phyloP scores from a whole-genome alignment of 345 rosid genomes.

The Erysimum cheiranthoides region DNA sequence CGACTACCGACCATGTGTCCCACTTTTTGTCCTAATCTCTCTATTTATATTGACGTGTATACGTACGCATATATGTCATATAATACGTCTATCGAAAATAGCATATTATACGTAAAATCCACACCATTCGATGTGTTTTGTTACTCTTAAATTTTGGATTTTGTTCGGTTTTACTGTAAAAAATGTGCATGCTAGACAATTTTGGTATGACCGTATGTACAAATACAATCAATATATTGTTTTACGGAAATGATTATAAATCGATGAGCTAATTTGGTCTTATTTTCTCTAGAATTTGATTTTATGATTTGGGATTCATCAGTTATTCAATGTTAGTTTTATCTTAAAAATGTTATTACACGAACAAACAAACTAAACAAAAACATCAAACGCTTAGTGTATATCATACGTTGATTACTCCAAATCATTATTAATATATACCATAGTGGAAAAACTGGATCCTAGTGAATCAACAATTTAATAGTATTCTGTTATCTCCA shows the following conservation, averaged over 20 bases:
- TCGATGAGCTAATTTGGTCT: background rate
- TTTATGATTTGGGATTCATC: no score
- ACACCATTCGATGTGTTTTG: background rate
- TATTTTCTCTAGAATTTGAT: background rate
- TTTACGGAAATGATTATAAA: background rate
- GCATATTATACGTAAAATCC: background rate
- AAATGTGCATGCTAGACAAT: background rate
- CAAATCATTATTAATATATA: background rate
- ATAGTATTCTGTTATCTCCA: slow-evolving; percentile 6
- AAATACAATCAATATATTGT: background rate
- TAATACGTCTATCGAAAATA: background rate
- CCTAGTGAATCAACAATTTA: background rate
- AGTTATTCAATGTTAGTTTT: no score
- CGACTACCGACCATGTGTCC: slow-evolving; percentile 36
- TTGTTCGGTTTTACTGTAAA: background rate
- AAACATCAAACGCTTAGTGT: background rate
- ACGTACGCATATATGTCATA: slow-evolving; percentile 23
- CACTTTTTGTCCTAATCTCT: background rate
- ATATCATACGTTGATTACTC: background rate
- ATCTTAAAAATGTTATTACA: no score
- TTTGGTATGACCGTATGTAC: background rate
- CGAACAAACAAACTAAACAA: background rate
- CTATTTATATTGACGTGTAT: background rate
- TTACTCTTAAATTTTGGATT: background rate
- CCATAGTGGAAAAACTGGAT: background rate